Conservation (phyloP, 371 early-diverging fungal species). For the Chytridium lagenaria region DNA sequence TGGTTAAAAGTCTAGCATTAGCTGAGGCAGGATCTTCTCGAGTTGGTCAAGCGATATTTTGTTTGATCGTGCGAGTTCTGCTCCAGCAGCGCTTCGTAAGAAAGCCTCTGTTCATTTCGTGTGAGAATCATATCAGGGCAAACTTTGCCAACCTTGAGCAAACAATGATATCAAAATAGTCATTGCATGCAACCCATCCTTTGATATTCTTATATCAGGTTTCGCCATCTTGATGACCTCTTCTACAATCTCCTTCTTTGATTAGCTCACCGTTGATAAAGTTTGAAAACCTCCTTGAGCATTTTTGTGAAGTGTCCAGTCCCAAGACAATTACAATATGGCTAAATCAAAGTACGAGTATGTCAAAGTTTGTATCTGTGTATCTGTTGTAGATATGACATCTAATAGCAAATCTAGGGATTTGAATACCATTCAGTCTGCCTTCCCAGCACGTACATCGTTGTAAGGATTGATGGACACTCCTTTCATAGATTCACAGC, state of each 20-base stretch:
- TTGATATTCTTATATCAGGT: not conserved
- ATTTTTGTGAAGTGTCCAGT: too few relatives aligned
- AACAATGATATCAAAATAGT: not conserved
- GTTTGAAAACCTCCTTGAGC: not conserved
- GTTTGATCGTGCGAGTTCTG: not conserved
- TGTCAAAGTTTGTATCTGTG: slow-evolving; percentile 64
- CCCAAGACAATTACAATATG: too few relatives aligned
- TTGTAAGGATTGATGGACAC: slow-evolving; percentile 93
- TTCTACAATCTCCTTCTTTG: not conserved
- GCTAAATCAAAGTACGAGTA: slow-evolving; percentile 85
- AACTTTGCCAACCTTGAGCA: not conserved
- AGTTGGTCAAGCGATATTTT: not conserved
- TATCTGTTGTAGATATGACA: too few relatives aligned
- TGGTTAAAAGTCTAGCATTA: not conserved
- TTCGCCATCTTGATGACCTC: not conserved
- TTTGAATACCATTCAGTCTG: slow-evolving; percentile 83
- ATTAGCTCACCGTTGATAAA: not conserved
- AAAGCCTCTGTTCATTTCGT: not conserved
- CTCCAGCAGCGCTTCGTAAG: not conserved
- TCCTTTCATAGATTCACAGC: slow-evolving; percentile 90
- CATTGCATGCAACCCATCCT: not conserved
- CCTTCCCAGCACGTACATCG: slow-evolving; percentile 84
- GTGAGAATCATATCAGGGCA: too few relatives aligned
- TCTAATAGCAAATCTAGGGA: too few relatives aligned
- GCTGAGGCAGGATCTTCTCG: not conserved